Percentiles rank a stretch among this genome's conserved stretches.
Conservation (phyloP, 257 asterid genomes). For the Galeopsis tetrahit region DNA sequence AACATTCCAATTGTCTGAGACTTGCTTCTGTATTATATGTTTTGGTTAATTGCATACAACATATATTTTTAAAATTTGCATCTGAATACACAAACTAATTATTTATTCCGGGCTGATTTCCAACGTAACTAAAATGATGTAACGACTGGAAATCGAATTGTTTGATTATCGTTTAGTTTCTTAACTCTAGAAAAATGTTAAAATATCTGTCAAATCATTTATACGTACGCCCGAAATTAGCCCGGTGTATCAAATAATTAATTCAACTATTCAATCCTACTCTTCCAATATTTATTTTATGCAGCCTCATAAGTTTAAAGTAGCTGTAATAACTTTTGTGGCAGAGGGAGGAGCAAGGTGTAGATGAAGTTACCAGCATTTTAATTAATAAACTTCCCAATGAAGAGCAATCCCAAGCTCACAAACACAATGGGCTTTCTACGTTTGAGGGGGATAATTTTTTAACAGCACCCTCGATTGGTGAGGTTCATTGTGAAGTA, state of each 20-base stretch:
- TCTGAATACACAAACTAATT: too few relatives aligned
- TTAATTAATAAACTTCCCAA: constrained; percentile 25
- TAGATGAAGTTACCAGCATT: constrained; percentile 35
- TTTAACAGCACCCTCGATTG: constrained; percentile 39
- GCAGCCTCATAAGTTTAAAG: constrained; percentile 23
- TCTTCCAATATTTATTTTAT: background rate
- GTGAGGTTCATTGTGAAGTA: constrained; percentile 35
- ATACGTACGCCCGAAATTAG: too few relatives aligned
- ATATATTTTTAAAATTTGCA: too few relatives aligned
- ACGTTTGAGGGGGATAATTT: constrained; percentile 43
- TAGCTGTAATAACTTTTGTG: constrained; percentile 8
- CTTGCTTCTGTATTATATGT: constrained; percentile 1
- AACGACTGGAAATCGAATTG: too few relatives aligned
- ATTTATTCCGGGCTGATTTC: too few relatives aligned
- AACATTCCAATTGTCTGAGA: background rate
- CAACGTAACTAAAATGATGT: too few relatives aligned
- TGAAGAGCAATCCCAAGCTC: constrained; percentile 34
- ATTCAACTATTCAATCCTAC: background rate
- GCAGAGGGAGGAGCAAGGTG: constrained; percentile 46
- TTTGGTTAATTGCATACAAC: background rate
- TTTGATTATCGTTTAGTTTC: too few relatives aligned
- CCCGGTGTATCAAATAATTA: too few relatives aligned
- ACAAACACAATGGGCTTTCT: constrained; percentile 32
- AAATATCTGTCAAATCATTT: too few relatives aligned
- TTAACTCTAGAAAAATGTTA: too few relatives aligned